A percentile compares a stretch with the other conserved stretches of the same genome.
Conservation (phyloP, 495 filamentous ascomycete genomes). For the Trichocladium uniseriatum region DNA sequence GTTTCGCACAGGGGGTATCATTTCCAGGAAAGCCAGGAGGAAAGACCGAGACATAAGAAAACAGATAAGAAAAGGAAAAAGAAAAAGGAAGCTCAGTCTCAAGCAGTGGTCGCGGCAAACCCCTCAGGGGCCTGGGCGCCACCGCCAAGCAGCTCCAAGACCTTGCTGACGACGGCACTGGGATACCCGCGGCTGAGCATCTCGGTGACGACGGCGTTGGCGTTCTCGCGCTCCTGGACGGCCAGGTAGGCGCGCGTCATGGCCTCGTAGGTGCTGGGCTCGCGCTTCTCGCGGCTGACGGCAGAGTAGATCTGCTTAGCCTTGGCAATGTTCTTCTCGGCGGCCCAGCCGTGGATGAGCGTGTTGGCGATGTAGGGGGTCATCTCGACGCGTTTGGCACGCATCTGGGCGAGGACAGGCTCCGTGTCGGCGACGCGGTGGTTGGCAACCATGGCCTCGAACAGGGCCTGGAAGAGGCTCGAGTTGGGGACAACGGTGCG, state of each 20-base stretch:
- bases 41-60: neutral
- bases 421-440: conserved; percentile 71
- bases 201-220: conserved; percentile 72
- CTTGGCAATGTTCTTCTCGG: conserved; percentile 68
- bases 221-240: conserved; percentile 64
- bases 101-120: conserved; percentile 1
- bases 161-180: conserved; percentile 80
- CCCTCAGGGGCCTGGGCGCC: conserved; percentile 25
- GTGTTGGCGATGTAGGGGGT: conserved; percentile 98
- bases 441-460: conserved; percentile 95
- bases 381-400: conserved; percentile 59
- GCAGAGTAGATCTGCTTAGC: conserved; percentile 69
- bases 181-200: conserved; percentile 89
- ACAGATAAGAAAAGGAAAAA: neutral
- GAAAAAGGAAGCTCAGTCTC: neutral
- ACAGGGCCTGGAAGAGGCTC: conserved; percentile 89
- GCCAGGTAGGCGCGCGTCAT: conserved; percentile 92
- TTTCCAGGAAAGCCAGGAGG: too few relatives aligned
- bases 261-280: conserved; percentile 98
- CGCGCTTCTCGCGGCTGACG: conserved; percentile 64
- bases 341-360: conserved; percentile 96
- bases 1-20: too few relatives aligned
- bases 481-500: conserved; percentile 57
- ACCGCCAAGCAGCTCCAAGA: conserved; percentile 77
- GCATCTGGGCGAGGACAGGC: conserved; percentile 65